Percentiles rank a stretch among this genome's conserved stretches.
phyloP scores from a whole-genome alignment of 225 moss, liverwort and hornwort species.

The Neckera pumila region DNA sequence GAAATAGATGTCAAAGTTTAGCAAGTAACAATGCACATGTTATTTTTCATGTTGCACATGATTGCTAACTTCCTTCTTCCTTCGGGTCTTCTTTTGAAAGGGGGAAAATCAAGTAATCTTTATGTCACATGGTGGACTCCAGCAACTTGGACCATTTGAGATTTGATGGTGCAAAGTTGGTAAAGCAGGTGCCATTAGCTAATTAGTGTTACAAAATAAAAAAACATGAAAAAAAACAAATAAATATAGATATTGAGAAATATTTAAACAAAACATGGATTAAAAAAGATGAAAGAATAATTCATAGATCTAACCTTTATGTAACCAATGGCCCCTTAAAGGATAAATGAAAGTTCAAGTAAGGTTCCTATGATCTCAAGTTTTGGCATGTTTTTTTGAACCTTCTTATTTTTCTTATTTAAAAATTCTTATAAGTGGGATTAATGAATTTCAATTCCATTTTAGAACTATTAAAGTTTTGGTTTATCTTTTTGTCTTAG shows the following conservation, averaged over 20 bases:
- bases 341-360: neutral
- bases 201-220: neutral
- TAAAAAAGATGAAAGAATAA: neutral
- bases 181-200: neutral
- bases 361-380: neutral
- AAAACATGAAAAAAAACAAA: neutral
- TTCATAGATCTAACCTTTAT: neutral
- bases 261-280: neutral
- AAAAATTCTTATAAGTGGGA: no score
- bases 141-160: neutral
- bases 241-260: neutral
- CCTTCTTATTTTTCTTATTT: no score
- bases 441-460: no score
- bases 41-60: neutral
- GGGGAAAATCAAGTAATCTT: accelerated
- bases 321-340: neutral
- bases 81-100: neutral
- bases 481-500: no score
- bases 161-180: neutral
- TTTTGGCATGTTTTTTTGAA: neutral
- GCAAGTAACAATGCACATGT: neutral
- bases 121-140: neutral
- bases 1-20: neutral
- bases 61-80: neutral
- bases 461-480: no score